Base-by-base conservation (phyloP, 306 rosid species). In the Myrica gale region DNA sequence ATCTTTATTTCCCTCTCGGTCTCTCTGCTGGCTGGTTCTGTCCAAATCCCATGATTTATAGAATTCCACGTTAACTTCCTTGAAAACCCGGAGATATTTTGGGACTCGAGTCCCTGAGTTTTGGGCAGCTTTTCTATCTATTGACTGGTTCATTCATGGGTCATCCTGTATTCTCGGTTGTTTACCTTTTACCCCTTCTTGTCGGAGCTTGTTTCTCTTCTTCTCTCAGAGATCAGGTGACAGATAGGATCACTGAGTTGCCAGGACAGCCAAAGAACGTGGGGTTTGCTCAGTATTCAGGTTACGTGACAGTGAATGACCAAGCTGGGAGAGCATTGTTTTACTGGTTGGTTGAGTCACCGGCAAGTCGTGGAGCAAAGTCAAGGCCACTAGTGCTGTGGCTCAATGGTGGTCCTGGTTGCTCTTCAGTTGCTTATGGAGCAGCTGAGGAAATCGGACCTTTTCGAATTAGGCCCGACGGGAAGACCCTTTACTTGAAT, bases 391-490 rank as follows among this genome's bases (percentile, higher is more conserved):
- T 96, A 1, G 90, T 96, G 51, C 69, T 96, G 84, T 96, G 99
- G 98, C 96, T 96, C 80, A 92, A 90, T 83, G 99, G 98, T 75
- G 99, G 99, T 16, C 99, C 99, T 23, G 97, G 99, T 51, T 96
- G 99, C 79, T 96, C 99, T 68, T 96, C 99, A 57, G 86, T 96
- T 82, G 99, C 99, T 77, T 95, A 88, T 71, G 99, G 98, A 46
- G 90, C 96, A 65, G 93, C 97, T 15, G 97, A 96, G 80, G 99
- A 96, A 86, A 81, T 96, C 79, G 98, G 98, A 55, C 98, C 99
- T 63, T 92, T 96, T 72, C 96, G 65, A 23, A 92, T 96, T 78
- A 87, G 73, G 76, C 81, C 97, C 44, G 97, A 88, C 79, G 98
- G 98, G 61, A 87, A 87, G 76, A 82, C 97, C 61, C 97, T 96